Percentiles rank a stretch among this genome's conserved stretches.
Conservation (phyloP, 148 eudicot genomes). For the Hydrangea macrophylla region DNA sequence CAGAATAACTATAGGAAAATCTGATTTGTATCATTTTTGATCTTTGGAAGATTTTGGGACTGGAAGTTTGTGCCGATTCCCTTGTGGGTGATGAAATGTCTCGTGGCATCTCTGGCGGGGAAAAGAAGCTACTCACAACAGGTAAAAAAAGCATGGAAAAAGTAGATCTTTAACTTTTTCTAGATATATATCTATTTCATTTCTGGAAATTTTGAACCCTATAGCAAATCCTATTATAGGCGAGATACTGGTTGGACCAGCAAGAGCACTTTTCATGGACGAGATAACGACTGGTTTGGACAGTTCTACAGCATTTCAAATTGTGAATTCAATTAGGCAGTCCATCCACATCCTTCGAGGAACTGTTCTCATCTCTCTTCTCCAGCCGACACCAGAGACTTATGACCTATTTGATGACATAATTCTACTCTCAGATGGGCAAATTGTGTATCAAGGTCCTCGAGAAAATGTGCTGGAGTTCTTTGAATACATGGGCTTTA, state of each 20-base stretch:
- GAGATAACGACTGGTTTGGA: conserved; percentile 41
- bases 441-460: conserved; percentile 38
- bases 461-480: conserved; percentile 31
- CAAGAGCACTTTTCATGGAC: no score
- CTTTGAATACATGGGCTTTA: conserved; percentile 37
- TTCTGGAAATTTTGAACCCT: background rate
- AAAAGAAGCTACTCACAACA: conserved; percentile 26
- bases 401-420: conserved; percentile 46
- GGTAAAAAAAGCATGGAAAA: conserved; percentile 14
- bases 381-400: conserved; percentile 42
- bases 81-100: conserved; percentile 25
- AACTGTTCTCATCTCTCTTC: conserved; percentile 33
- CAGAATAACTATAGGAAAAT: no score
- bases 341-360: conserved; percentile 32
- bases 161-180: background rate
- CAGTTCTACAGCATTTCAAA: conserved; percentile 35
- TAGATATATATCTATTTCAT: background rate
- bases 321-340: no score
- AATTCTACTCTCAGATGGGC: conserved; percentile 26
- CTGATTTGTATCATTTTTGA: no score
- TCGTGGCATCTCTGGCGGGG: conserved; percentile 28
- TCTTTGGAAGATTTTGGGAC: conserved; percentile 31
- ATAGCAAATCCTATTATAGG: conserved; percentile 15
- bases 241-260: conserved; percentile 43
- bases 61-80: conserved; percentile 26